Evolutionary conservation across 306 rosid genomes (phyloP).

Genomic region (Pyrus communis): DNA sequence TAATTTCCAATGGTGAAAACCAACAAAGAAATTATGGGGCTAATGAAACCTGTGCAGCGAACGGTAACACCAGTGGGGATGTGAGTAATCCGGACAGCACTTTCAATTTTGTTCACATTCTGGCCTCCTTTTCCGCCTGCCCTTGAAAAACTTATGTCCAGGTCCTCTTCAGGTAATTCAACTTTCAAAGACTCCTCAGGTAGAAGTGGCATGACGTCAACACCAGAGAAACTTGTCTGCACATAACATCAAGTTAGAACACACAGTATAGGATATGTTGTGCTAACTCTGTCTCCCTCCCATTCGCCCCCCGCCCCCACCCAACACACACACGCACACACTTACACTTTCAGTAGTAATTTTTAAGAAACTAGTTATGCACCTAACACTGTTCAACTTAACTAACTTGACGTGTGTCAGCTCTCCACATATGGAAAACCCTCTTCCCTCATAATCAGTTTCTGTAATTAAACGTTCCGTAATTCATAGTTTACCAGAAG

Average conservation of each 20-base stretch:
- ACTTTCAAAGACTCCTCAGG: slow-evolving; percentile 80
- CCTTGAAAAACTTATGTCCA: slow-evolving; percentile 79
- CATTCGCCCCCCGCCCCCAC: not conserved
- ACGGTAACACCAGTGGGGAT: slow-evolving; percentile 92
- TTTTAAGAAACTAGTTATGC: not conserved
- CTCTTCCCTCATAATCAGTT: not conserved
- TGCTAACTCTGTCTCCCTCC: not conserved
- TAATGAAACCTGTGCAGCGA: slow-evolving; percentile 78
- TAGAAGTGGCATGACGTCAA: slow-evolving; percentile 95
- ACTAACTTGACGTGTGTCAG: not conserved
- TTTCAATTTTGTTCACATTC: slow-evolving; percentile 94
- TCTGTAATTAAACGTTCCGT: not conserved
- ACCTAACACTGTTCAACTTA: not conserved
- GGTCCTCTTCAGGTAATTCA: slow-evolving; percentile 93
- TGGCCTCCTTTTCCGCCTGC: slow-evolving; percentile 99
- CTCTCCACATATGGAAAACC: not conserved
- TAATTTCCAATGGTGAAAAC: not conserved
- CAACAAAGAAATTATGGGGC: not conserved
- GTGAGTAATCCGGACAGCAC: slow-evolving; percentile 95
- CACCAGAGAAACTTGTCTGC: slow-evolving; percentile 96
- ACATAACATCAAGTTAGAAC: slow-evolving; percentile 6
- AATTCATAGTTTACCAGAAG: not conserved
- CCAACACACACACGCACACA: too few species aligned
- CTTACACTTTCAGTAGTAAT: not conserved
- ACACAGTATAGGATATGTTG: slow-evolving; percentile 4